Conservation (phyloP, 768 basidiomycete genomes). For the Hydnomerulius pinastri region DNA sequence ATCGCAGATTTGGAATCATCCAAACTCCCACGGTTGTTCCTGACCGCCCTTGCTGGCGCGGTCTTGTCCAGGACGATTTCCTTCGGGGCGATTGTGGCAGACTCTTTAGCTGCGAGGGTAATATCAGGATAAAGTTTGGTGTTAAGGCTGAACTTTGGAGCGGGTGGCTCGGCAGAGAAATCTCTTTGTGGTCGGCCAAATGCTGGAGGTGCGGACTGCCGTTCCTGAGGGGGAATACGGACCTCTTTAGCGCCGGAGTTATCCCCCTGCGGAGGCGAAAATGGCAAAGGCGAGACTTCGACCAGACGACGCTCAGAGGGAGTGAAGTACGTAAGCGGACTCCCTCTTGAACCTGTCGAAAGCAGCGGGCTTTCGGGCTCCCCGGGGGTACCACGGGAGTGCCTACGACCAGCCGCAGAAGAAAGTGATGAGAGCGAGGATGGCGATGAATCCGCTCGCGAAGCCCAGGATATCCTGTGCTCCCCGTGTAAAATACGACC, state of each 20-base stretch:
- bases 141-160: slow-evolving; percentile 31
- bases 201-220: slow-evolving; percentile 55
- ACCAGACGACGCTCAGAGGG: slow-evolving; percentile 40
- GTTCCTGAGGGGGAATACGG: slow-evolving; percentile 8
- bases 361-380: slow-evolving; percentile 13
- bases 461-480: slow-evolving; percentile 58
- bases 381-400: slow-evolving; percentile 11
- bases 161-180: slow-evolving; percentile 29
- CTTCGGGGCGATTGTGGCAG: slow-evolving; percentile 2
- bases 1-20: slow-evolving; percentile 10
- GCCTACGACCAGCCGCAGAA: slow-evolving; percentile 8
- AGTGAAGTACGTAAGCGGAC: slow-evolving; percentile 30
- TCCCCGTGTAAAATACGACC: slow-evolving; percentile 59
- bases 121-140: slow-evolving; percentile 2
- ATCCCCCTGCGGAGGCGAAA: slow-evolving; percentile 13
- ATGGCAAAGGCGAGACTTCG: slow-evolving; percentile 46
- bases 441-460: slow-evolving; percentile 37
- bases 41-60: slow-evolving; percentile 41
- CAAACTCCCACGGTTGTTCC: slow-evolving; percentile 16
- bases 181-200: slow-evolving; percentile 40
- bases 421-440: slow-evolving; percentile 34
- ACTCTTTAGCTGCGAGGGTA: not conserved
- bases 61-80: slow-evolving; percentile 41
- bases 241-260: too few species aligned
- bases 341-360: not conserved